These are phyloP conservation scores for Parietaria judaica DNA, from an alignment of 306 rosid species.

Conservation along the genomic window DNA sequence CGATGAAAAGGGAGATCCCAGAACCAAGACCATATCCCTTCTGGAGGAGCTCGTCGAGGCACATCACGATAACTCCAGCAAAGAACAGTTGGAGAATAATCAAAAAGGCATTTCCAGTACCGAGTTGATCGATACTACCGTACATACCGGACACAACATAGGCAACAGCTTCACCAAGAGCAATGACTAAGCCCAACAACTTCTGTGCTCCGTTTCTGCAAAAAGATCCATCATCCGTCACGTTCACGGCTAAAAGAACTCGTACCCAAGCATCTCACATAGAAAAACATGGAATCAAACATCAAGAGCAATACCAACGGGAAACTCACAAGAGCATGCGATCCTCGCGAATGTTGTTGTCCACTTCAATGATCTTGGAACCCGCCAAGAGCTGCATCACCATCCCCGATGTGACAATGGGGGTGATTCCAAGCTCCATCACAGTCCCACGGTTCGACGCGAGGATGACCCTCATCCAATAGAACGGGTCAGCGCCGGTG, in stretches of 20 bases:
- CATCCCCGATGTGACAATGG: constrained; percentile 84
- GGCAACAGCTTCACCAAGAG: constrained; percentile 92
- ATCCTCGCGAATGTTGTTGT: constrained; percentile 87
- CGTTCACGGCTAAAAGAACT: not conserved
- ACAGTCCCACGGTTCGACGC: constrained; percentile 94
- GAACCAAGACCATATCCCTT: constrained; percentile 98
- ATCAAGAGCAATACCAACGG: not conserved
- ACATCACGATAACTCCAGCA: constrained; percentile 80
- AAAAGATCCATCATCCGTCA: constrained; percentile 3
- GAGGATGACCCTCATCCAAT: constrained; percentile 93
- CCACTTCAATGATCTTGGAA: constrained; percentile 82
- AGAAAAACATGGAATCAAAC: not conserved
- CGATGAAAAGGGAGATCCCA: constrained; percentile 91
- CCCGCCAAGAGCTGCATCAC: constrained; percentile 91
- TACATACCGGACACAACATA: constrained; percentile 94
- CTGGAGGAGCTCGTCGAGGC: constrained; percentile 94
- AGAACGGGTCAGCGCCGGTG: constrained; percentile 89
- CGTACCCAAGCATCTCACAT: no score
- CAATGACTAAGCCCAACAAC: constrained; percentile 79
- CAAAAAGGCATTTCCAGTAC: constrained; percentile 83
- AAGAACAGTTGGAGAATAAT: constrained; percentile 79
- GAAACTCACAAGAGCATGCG: constrained; percentile 71
- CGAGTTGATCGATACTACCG: constrained; percentile 92
- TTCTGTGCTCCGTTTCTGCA: constrained; percentile 84
- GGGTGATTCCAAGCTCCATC: constrained; percentile 96